Percentiles rank a stretch among this genome's conserved stretches.
Conservation (phyloP, 306 rosid species). For the Erythrophleum fordii region DNA sequence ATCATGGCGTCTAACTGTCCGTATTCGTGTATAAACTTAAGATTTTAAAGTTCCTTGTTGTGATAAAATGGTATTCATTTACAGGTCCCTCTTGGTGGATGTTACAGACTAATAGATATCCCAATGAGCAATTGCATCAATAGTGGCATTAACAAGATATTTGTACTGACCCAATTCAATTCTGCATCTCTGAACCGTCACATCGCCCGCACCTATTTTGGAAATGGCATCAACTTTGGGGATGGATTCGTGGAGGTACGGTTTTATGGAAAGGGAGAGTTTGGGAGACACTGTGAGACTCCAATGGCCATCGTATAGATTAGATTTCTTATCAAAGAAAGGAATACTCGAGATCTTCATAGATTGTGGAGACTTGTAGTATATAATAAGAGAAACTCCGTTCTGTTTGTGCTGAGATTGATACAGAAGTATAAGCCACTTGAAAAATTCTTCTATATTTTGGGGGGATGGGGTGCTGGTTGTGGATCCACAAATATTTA, state of each 20-base stretch:
- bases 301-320: neutral
- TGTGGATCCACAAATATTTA: no score
- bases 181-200: slow-evolving; percentile 96
- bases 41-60: neutral
- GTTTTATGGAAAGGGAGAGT: neutral
- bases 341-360: neutral
- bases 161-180: slow-evolving; percentile 85
- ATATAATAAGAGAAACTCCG: neutral
- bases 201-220: slow-evolving; percentile 84
- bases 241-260: slow-evolving; percentile 93
- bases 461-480: no score
- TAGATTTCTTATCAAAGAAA: neutral
- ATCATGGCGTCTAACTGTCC: neutral
- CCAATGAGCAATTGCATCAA: slow-evolving; percentile 98
- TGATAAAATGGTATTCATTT: slow-evolving; percentile 17
- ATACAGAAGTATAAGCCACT: slow-evolving; percentile 27
- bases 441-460: neutral
- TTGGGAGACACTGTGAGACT: neutral
- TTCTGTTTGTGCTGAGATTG: slow-evolving; percentile 28
- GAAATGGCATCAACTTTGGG: slow-evolving; percentile 86
- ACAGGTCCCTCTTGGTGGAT: slow-evolving; percentile 96
- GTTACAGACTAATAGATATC: slow-evolving; percentile 90
- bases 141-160: slow-evolving; percentile 87
- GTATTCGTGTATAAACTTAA: neutral
- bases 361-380: neutral